Evolutionary conservation across 768 basidiomycete genomes (phyloP).

Genomic region (Tricholoma flavovirens): DNA sequence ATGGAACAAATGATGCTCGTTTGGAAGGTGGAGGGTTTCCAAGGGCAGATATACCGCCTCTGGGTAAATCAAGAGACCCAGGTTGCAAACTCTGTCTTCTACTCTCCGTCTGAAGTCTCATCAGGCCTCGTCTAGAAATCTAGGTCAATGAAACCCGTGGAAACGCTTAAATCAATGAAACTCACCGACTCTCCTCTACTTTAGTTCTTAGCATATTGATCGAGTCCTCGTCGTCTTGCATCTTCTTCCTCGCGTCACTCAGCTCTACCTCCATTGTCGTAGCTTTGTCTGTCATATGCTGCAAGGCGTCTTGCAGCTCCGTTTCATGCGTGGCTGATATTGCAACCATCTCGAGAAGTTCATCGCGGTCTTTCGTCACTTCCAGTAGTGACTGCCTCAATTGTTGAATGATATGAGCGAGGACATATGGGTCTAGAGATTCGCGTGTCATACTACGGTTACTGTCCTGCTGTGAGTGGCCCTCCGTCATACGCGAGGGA

Average conservation of each 20-base stretch:
- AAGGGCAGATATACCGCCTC: constrained; percentile 35
- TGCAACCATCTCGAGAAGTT: constrained; percentile 48
- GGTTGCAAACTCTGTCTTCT: constrained; percentile 51
- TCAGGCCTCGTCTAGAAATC: constrained; percentile 63
- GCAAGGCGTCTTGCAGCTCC: constrained; percentile 56
- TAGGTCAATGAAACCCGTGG: constrained; percentile 7
- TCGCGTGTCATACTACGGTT: constrained; percentile 21
- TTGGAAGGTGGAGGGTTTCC: constrained; percentile 51
- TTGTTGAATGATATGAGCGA: constrained; percentile 71
- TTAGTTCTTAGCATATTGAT: constrained; percentile 73
- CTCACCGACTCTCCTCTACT: constrained; percentile 82
- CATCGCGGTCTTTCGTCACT: constrained; percentile 67
- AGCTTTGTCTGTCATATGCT: constrained; percentile 62
- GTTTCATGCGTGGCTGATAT: constrained; percentile 49
- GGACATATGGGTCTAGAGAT: constrained; percentile 68
- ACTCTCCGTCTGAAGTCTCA: constrained; percentile 79
- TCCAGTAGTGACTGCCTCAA: constrained; percentile 61
- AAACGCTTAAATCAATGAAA: constrained; percentile 4
- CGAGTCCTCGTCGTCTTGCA: constrained; percentile 71
- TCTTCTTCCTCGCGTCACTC: constrained; percentile 41
- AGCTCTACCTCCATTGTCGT: constrained; percentile 53
- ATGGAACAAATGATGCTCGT: constrained; percentile 70
- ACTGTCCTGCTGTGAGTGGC: constrained; percentile 9
- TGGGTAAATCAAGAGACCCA: constrained; percentile 49
- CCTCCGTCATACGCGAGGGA: constrained; percentile 24